phyloP scores from a whole-genome alignment of 2,329 filamentous ascomycete genomes.

The Alternaria gansuensis region DNA sequence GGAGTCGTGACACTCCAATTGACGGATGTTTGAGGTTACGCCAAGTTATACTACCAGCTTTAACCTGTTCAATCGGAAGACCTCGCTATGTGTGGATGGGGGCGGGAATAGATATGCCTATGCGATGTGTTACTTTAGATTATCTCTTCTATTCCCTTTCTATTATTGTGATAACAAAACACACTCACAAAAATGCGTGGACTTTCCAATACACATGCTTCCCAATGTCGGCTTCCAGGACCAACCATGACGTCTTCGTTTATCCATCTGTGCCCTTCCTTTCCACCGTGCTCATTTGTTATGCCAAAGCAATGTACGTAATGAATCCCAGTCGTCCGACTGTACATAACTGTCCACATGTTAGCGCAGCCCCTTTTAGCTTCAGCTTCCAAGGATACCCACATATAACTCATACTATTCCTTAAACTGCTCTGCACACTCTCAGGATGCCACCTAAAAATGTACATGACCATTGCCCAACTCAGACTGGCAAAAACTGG shows the following conservation, averaged over 20 bases:
- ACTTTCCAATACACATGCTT: not conserved
- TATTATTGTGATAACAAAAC: not conserved
- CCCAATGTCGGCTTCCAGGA: not conserved
- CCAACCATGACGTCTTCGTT: not conserved
- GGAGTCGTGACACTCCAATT: not conserved
- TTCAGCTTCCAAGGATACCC: constrained; percentile 55
- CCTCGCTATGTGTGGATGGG: not conserved
- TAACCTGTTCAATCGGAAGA: not conserved
- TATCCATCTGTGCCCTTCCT: not conserved
- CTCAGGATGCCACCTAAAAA: constrained; percentile 92
- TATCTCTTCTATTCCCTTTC: not conserved
- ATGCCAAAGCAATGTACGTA: constrained; percentile 85
- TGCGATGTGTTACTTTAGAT: not conserved
- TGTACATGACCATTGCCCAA: constrained; percentile 94
- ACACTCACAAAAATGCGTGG: not conserved
- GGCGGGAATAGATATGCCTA: not conserved
- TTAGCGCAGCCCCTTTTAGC: constrained; percentile 24
- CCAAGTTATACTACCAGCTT: not conserved
- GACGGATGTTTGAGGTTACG: not conserved
- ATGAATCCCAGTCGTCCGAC: constrained; percentile 86
- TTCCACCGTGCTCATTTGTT: constrained; percentile 66
- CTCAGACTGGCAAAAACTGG: constrained; percentile 88
- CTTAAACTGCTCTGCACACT: constrained; percentile 89
- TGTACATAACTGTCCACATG: constrained; percentile 69
- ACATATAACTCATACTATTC: constrained; percentile 98